These are phyloP conservation scores for Skeletonema grethae DNA, from an alignment of 108 stramenopile species.

Conservation along the genomic window DNA sequence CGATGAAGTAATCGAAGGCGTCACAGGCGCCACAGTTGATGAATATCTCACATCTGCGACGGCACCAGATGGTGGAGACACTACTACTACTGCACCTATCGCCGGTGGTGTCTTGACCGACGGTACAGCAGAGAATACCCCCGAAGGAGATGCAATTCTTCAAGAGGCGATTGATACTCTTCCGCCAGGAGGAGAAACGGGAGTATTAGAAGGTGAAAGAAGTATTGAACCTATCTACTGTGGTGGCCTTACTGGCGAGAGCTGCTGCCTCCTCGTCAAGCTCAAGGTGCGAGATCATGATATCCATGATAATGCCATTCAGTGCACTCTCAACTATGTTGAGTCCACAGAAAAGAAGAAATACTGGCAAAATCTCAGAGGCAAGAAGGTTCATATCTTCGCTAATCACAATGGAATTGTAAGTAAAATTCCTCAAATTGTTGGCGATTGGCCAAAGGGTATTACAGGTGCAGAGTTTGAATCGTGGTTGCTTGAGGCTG, in stretches of 20 bases:
- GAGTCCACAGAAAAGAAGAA: neutral
- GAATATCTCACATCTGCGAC: neutral
- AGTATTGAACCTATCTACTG: neutral
- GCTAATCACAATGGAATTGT: neutral
- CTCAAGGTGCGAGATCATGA: neutral
- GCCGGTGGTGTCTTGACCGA: neutral
- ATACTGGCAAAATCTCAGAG: neutral
- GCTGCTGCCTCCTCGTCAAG: neutral
- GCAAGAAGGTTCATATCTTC: slow-evolving; percentile 6
- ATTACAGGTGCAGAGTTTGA: neutral
- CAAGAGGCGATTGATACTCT: neutral
- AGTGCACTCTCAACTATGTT: neutral
- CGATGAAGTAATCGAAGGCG: neutral
- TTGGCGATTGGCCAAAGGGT: neutral
- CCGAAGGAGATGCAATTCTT: neutral
- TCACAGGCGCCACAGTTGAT: neutral
- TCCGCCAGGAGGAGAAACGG: neutral
- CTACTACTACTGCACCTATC: neutral
- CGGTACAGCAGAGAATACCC: neutral
- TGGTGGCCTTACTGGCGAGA: neutral
- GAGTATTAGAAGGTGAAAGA: neutral
- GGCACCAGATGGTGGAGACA: neutral
- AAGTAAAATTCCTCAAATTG: neutral
- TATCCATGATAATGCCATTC: neutral
- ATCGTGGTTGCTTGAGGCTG: neutral